Evolutionary conservation across 108 stramenopile species (phyloP).

Genomic region (Aurantiochytrium sp.): DNA sequence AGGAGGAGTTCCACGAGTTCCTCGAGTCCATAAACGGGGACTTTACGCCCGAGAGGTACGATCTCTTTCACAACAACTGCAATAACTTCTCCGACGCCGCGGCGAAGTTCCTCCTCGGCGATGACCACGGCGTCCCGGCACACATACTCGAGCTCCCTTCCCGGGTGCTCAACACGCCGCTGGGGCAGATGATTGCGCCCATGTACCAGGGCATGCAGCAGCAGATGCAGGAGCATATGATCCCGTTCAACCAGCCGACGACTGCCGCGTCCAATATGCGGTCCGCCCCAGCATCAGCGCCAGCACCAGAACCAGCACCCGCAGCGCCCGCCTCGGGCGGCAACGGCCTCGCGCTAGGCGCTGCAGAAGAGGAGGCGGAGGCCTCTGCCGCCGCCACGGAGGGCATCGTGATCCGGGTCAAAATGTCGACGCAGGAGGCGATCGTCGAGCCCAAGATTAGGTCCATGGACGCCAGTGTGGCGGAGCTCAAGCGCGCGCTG

Average conservation of each 20-base stretch:
- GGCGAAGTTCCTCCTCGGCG: slow-evolving; percentile 22
- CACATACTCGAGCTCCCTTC: slow-evolving; percentile 36
- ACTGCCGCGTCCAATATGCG: background rate
- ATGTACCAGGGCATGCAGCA: slow-evolving; percentile 37
- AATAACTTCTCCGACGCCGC: slow-evolving; percentile 44
- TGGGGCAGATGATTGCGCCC: slow-evolving; percentile 39
- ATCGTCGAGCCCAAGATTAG: background rate
- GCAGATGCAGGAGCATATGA: background rate
- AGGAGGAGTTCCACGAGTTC: slow-evolving; percentile 31
- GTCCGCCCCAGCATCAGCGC: background rate
- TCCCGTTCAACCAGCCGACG: background rate
- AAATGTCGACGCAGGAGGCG: background rate
- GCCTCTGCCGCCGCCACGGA: background rate
- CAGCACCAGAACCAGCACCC: background rate
- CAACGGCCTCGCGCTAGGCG: background rate
- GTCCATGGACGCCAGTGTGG: slow-evolving; percentile 12
- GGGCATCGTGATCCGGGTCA: background rate
- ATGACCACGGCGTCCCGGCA: slow-evolving; percentile 15
- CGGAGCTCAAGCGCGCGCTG: background rate
- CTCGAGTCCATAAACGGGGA: background rate
- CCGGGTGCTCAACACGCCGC: slow-evolving; percentile 36
- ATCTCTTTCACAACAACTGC: slow-evolving; percentile 45
- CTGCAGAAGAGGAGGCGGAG: background rate
- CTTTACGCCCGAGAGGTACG: slow-evolving; percentile 33
- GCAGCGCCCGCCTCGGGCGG: background rate